A percentile compares a stretch with the other conserved stretches of the same genome.
phyloP scores from a whole-genome alignment of 192 early-diverging fungal species.

The Chytriomyces sp. region DNA sequence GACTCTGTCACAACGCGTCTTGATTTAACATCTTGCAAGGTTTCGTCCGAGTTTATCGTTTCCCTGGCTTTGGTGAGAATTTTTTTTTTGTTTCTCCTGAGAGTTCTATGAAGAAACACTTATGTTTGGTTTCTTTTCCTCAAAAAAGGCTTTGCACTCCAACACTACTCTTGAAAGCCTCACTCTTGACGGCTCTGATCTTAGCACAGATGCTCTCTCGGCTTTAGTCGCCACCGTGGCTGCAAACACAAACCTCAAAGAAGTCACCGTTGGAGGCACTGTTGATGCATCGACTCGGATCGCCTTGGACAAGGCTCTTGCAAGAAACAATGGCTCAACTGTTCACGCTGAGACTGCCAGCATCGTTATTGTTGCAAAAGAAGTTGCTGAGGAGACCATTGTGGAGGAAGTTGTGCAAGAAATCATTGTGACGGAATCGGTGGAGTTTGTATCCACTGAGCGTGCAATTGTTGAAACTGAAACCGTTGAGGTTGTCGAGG shows the following conservation, averaged over 20 bases:
- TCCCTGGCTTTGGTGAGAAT: too few relatives aligned
- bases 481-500: background rate
- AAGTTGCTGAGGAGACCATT: constrained; percentile 38
- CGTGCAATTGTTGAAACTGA: too few relatives aligned
- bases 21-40: too few relatives aligned
- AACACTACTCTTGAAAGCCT: constrained; percentile 48
- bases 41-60: too few relatives aligned
- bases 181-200: constrained; percentile 45
- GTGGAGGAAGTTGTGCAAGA: background rate
- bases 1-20: too few relatives aligned
- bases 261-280: constrained; percentile 43
- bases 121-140: too few relatives aligned
- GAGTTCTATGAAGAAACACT: too few relatives aligned
- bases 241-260: constrained; percentile 42
- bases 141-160: constrained; percentile 29
- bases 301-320: constrained; percentile 44
- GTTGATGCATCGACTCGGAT: constrained; percentile 49
- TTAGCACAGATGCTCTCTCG: constrained; percentile 48
- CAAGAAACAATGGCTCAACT: constrained; percentile 50
- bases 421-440: background rate
- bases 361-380: constrained; percentile 42
- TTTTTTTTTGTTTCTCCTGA: too few relatives aligned
- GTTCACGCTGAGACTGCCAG: background rate
- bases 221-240: constrained; percentile 47
- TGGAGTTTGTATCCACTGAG: too few relatives aligned